Base-by-base conservation (phyloP, 208 protist species). In the Leptomonas seymouri region DNA sequence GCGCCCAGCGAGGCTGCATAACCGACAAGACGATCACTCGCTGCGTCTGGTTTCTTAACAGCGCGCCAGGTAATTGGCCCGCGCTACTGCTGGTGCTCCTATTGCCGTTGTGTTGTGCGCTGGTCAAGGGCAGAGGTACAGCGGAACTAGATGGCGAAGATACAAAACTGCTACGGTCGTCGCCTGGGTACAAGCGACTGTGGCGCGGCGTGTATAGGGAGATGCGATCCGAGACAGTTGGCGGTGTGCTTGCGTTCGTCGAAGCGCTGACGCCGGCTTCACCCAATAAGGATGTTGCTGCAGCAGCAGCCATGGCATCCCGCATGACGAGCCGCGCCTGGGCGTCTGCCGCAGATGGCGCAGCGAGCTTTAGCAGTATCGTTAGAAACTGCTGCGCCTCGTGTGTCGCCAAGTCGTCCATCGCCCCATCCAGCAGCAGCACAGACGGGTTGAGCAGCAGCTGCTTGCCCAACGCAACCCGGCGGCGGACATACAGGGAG, bases 351-450 rank as follows among this genome's bases (percentile, higher is more conserved):
- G 67, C 65, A 5, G 67, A 72, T 31, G 78, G 72, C 34, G 67
- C 67, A 21, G 83, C 83, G 20, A 89, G 71, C 63, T 72, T 67
- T 39, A 62, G 53, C 31, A 92, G 67, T 27, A 92, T 63, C 0
- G 62, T 68, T 20, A 92, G 53, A 34, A 85, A 85, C 62, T 89
- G 78, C 60, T 80, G 75, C 21, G 83, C 80, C 74, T 92, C 86
- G 60, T 92, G 78, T 31, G 84, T 87, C 14, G 83, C 75, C 18
- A 92, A 60, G 25, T 79, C 79, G 48, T 86, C 66, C 20, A 89
- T 71, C 27, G 78, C 71, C 49, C 81, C 73, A 62, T 84, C 83
- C 28, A 89, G 67, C 20, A 87, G 74, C 23, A 92, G 65, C 49
- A 86, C 73, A 3, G 59, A 71, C 14, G 86, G 86, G 60, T 84